These are phyloP conservation scores for Tetrahymena thermophila DNA, from an alignment of 73 alveolate species.

Conservation along the genomic window DNA sequence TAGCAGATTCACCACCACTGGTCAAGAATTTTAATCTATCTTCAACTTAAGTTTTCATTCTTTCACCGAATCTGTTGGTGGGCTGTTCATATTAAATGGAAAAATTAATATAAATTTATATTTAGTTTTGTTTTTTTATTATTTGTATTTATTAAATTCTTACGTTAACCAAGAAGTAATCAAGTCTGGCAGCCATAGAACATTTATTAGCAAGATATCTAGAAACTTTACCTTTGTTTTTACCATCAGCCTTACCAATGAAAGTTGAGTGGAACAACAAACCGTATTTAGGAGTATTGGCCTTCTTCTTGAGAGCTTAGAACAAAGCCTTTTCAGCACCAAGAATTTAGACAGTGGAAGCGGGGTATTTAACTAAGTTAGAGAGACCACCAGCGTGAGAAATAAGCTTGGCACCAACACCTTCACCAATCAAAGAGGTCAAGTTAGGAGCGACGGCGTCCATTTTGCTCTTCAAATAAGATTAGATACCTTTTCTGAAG, in stretches of 20 bases:
- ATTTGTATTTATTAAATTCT: neutral
- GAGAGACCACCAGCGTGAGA: conserved; percentile 98
- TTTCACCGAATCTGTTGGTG: conserved; percentile 34
- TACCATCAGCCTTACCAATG: conserved; percentile 97
- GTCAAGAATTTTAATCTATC: conserved; percentile 42
- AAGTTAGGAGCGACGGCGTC: conserved; percentile 99
- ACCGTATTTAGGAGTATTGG: conserved; percentile 99
- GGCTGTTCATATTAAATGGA: neutral
- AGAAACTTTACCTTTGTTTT: conserved; percentile 97
- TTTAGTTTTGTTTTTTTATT: neutral
- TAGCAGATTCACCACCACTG: conserved; percentile 31
- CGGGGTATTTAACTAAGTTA: conserved; percentile 98
- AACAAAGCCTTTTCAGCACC: conserved; percentile 99
- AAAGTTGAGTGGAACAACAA: conserved; percentile 96
- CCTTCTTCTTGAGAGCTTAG: conserved; percentile 91
- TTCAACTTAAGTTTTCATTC: conserved; percentile 35
- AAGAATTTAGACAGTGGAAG: conserved; percentile 96
- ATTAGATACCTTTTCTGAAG: conserved; percentile 79
- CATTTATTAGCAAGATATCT: conserved; percentile 99
- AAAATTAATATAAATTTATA: neutral
- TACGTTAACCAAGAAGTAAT: conserved; percentile 24
- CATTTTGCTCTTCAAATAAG: conserved; percentile 95
- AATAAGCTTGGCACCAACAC: conserved; percentile 99
- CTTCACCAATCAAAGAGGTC: conserved; percentile 99
- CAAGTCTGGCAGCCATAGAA: conserved; percentile 97